Evolutionary conservation across 1,284 basidiomycete species (phyloP).

Genomic region (Testicularia cyperi): DNA sequence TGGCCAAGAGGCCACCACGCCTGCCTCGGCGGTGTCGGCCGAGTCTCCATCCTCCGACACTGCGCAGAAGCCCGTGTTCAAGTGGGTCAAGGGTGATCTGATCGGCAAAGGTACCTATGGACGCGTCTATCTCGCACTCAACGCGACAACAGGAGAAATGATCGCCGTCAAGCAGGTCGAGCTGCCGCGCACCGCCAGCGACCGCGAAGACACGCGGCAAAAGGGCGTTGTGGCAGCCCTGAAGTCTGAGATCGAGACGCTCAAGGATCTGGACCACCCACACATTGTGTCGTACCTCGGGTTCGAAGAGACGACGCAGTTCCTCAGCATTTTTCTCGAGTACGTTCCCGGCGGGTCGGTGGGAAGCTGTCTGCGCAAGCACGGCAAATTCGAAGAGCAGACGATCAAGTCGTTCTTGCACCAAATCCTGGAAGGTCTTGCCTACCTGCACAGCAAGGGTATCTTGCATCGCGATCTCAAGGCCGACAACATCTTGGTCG

Average conservation of each 20-base stretch:
- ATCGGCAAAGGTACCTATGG: slow-evolving; percentile 97
- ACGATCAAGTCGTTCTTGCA: slow-evolving; percentile 88
- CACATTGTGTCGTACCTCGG: slow-evolving; percentile 97
- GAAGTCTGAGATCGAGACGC: slow-evolving; percentile 85
- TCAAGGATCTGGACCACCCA: slow-evolving; percentile 94
- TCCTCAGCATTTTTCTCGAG: slow-evolving; percentile 90
- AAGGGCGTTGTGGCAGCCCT: slow-evolving; percentile 83
- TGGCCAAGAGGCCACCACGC: slow-evolving; percentile 61
- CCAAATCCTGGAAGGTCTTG: slow-evolving; percentile 88
- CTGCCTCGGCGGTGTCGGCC: slow-evolving; percentile 41
- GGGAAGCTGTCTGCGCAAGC: slow-evolving; percentile 84
- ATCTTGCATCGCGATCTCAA: slow-evolving; percentile 97
- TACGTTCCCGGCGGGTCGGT: slow-evolving; percentile 86
- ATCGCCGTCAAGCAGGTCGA: slow-evolving; percentile 99
- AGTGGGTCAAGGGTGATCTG: slow-evolving; percentile 96
- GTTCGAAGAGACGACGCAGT: slow-evolving; percentile 79
- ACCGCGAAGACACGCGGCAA: slow-evolving; percentile 84
- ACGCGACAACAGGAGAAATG: slow-evolving; percentile 98
- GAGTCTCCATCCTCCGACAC: slow-evolving; percentile 55
- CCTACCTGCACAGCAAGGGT: slow-evolving; percentile 86
- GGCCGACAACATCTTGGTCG: slow-evolving; percentile 96
- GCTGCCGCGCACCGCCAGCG: slow-evolving; percentile 82
- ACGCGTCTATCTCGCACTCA: slow-evolving; percentile 90
- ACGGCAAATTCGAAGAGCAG: slow-evolving; percentile 88
- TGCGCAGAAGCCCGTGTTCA: slow-evolving; percentile 70